Evolutionary conservation across 495 filamentous ascomycete species (phyloP).

Genomic region (Penicillium coffeae): DNA sequence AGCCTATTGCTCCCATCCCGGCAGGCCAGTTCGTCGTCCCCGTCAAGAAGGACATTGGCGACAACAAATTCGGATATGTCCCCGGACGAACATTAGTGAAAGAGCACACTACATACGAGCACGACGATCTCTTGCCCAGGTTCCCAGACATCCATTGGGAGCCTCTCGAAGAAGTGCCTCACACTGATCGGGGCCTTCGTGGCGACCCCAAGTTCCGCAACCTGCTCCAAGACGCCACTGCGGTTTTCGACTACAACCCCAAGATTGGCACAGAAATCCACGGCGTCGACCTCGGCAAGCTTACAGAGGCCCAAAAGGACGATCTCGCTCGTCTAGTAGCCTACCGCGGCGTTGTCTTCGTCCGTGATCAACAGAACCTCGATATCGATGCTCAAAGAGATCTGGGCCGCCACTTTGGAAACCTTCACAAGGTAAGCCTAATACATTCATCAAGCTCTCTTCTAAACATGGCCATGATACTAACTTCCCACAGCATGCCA

Average conservation of each 20-base stretch:
- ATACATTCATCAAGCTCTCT: background rate
- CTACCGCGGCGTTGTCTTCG: slow-evolving; percentile 69
- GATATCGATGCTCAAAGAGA: slow-evolving; percentile 64
- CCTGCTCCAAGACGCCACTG: slow-evolving; percentile 46
- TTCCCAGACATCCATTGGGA: slow-evolving; percentile 57
- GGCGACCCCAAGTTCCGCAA: slow-evolving; percentile 53
- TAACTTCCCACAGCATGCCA: slow-evolving; percentile 40
- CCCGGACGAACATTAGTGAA: slow-evolving; percentile 48
- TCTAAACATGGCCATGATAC: no score
- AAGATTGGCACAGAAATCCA: slow-evolving; percentile 71
- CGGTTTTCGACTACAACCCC: slow-evolving; percentile 60
- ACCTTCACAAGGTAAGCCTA: slow-evolving; percentile 51
- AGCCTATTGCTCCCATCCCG: slow-evolving; percentile 14
- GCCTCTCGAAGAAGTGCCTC: slow-evolving; percentile 45
- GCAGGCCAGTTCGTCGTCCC: slow-evolving; percentile 12
- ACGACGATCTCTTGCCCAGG: slow-evolving; percentile 52
- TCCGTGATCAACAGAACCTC: slow-evolving; percentile 63
- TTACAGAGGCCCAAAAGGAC: slow-evolving; percentile 67
- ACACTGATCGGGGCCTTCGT: slow-evolving; percentile 53
- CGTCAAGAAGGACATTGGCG: slow-evolving; percentile 14
- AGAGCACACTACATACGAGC: slow-evolving; percentile 47
- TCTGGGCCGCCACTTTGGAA: slow-evolving; percentile 64
- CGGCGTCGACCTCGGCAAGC: slow-evolving; percentile 62
- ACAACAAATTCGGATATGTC: slow-evolving; percentile 39
- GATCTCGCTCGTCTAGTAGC: slow-evolving; percentile 71